These are phyloP conservation scores for Malassezia psittaci DNA, from an alignment of 1,284 basidiomycete species.

Conservation along the genomic window DNA sequence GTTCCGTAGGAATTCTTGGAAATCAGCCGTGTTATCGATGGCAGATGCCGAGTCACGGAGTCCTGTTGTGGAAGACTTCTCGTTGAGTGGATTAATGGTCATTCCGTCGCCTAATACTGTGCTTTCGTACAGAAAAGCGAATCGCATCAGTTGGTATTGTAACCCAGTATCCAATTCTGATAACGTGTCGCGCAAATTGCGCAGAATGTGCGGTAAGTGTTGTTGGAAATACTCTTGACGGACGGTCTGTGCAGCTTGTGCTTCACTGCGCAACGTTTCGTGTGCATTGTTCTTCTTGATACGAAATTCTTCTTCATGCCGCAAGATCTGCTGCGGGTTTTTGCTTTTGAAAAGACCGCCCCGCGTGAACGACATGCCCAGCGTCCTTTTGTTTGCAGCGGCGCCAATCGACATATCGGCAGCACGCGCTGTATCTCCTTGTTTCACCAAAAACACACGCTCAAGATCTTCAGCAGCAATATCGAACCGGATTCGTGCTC, in stretches of 20 bases:
- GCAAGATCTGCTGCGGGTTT: constrained; percentile 81
- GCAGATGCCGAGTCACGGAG: constrained; percentile 75
- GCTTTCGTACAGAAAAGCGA: constrained; percentile 86
- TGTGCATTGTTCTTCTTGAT: constrained; percentile 71
- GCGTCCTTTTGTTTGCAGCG: constrained; percentile 53
- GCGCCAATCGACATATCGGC: constrained; percentile 28
- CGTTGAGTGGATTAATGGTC: constrained; percentile 63
- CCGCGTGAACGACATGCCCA: constrained; percentile 69
- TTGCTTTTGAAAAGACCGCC: constrained; percentile 75
- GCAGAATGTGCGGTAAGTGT: constrained; percentile 80
- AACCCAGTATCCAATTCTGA: constrained; percentile 94
- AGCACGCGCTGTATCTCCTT: constrained; percentile 59
- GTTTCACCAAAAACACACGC: constrained; percentile 81
- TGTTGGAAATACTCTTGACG: constrained; percentile 93
- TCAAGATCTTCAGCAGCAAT: constrained; percentile 86
- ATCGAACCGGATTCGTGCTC: constrained; percentile 76
- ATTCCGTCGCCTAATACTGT: constrained; percentile 78
- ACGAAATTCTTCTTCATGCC: constrained; percentile 89
- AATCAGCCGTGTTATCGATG: constrained; percentile 88
- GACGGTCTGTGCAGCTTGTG: constrained; percentile 77
- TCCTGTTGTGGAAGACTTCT: constrained; percentile 50
- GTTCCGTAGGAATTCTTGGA: constrained; percentile 93
- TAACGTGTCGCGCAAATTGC: constrained; percentile 85
- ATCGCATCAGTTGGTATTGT: constrained; percentile 89
- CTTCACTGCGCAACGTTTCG: constrained; percentile 79